Evolutionary conservation across 192 early-diverging fungal genomes (phyloP).

Genomic region (Haplosporangium gracile): DNA sequence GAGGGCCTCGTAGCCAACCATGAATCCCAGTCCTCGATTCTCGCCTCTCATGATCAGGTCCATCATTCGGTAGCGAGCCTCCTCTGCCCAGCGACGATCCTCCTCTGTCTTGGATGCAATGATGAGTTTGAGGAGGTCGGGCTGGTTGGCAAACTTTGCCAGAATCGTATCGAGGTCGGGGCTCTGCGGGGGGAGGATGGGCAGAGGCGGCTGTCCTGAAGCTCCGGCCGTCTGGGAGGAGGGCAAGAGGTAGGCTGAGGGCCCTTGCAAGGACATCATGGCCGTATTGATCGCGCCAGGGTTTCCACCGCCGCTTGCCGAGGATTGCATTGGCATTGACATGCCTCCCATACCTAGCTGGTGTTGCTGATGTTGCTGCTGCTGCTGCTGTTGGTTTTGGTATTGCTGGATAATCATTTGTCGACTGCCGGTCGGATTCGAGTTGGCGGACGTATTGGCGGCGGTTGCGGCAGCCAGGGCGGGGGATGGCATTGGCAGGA

Average conservation of each 20-base stretch:
- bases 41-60: conserved; percentile 40
- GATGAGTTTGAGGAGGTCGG: conserved; percentile 63
- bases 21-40: conserved; percentile 31
- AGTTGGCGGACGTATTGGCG: conserved; percentile 48
- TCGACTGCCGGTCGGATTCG: conserved; percentile 36
- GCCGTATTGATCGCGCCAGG: conserved; percentile 48
- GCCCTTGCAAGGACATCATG: conserved; percentile 45
- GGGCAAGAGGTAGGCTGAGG: conserved; percentile 31
- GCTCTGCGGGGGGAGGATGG: conserved; percentile 21
- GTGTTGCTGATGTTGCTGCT: conserved; percentile 21
- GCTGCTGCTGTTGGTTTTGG: conserved; percentile 41
- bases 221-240: conserved; percentile 29
- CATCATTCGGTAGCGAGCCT: conserved; percentile 60
- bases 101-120: conserved; percentile 65
- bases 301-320: background rate
- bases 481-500: conserved; percentile 51
- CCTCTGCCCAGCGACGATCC: conserved; percentile 64
- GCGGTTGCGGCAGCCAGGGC: conserved; percentile 49
- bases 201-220: conserved; percentile 11
- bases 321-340: conserved; percentile 27
- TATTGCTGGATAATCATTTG: conserved; percentile 45
- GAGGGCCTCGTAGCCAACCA: conserved; percentile 30
- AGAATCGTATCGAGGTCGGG: conserved; percentile 62
- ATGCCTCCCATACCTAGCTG: conserved; percentile 29
- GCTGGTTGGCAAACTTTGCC: conserved; percentile 57